Base-by-base conservation (phyloP, 1,284 basidiomycete genomes). In the Sanghuangporus sanghuang region DNA sequence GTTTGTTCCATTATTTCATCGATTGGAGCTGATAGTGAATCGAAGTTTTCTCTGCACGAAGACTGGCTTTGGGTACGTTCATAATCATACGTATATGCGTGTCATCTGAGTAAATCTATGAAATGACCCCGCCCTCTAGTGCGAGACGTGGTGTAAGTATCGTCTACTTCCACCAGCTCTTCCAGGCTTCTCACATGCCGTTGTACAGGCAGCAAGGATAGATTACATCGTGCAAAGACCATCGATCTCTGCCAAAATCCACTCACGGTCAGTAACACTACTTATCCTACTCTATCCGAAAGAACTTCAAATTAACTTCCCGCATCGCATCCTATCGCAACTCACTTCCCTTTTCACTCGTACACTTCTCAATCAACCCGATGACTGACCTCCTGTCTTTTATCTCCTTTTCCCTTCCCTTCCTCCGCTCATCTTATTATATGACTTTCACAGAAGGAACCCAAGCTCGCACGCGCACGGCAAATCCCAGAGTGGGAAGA, bases 401-500 rank as follows among this genome's bases (percentile, higher is more conserved):
- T 32, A 32, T 32, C 27, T 32, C 3, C 27, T 32, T 32, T 32
- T 32, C 27, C 27, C 2, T 32, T 32, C 27, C 27, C 42, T 23
- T 12, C 27, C 38, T 61, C 39, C 59, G 42, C 44, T 58, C 40
- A 7, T 62, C 16, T 35, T 46, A 46, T 55, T 59, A 35, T 8
- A 62, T 63, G 9, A 38, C 4, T 52, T n/a, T 44, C 65, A 68
- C 74, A 95, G 90, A 96, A 97, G 86, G 96, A 98, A 73, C 96
- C 96, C 2, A 99, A 99, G 75, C 81, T 99, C 8, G 85, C 89
- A 8, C 84, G 96, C 39, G 97, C 96, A 0, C 85, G 96, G 44
- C 88, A 96, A 71, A 98, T 99, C 60, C 96, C 96, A 0, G 96
- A 99, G 75, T 99, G 96, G 97, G 95, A 96, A 65, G 83, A 83